Evolutionary conservation across 139 green algal genomes (phyloP), one percentile per base, ranked within the genome.

Genomic region (Eudorina sp.): DNA sequence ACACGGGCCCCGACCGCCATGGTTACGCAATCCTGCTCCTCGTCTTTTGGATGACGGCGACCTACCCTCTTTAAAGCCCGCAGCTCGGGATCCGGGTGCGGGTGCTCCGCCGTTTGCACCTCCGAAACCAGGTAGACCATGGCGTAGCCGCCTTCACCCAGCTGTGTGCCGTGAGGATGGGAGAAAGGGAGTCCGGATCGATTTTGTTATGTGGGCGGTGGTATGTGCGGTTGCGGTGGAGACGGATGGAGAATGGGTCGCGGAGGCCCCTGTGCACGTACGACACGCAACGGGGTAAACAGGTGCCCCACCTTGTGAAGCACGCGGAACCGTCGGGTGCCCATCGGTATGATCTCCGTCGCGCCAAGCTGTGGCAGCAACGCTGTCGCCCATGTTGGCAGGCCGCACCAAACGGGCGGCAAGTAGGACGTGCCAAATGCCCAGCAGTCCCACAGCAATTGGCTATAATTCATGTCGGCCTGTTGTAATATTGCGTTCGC

Each of bases 121-220:
- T 95, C 90, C 58, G 89, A 80, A 6, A 94, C 96, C 5, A 98
- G 85, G 46, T 95, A 96, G 1, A 98, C 96, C 58, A 97, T 96
- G 7, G 93, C 94, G 48, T 97, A 98, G 8, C 96, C 96, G 38
- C 96, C 96, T 83, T 98, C 96, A 8, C 94, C 96, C 21, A 98
- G 84, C 92, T 94, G 88, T 27, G 14, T 14, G 77, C 27, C 4
- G 70, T 40, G 23, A 29, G 25, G 70, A 36, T 4, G 40, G 36
- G 38, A 2, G 31, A n/a, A 25, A 21, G 72, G n/a, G n/a, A n/a
- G n/a, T n/a, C n/a, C n/a, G n/a, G n/a, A n/a, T n/a, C n/a, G n/a
- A n/a, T n/a, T n/a, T n/a, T n/a, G n/a, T n/a, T n/a, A n/a, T n/a
- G n/a, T n/a, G n/a, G n/a, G n/a, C n/a, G n/a, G n/a, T n/a, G n/a